These are phyloP conservation scores for Oropetium thomaeum DNA, from an alignment of 176 grass and related monocot genomes.

Conservation along the genomic window DNA sequence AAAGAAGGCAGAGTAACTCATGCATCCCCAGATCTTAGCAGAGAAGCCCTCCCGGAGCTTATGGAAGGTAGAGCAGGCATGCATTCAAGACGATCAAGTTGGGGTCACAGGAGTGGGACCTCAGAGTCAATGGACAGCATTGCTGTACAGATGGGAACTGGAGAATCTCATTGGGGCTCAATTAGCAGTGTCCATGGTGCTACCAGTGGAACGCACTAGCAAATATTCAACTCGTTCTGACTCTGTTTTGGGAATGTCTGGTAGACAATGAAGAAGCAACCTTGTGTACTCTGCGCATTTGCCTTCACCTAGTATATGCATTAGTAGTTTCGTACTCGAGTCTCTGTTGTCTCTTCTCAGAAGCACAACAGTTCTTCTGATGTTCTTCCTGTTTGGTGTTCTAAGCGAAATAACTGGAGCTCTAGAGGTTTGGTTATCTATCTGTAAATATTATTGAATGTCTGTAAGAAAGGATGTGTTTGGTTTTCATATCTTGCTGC, in stretches of 20 bases:
- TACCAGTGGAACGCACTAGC: slow-evolving; percentile 44
- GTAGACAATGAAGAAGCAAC: slow-evolving; percentile 16
- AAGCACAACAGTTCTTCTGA: slow-evolving; percentile 23
- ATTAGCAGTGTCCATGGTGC: slow-evolving; percentile 45
- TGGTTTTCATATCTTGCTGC: slow-evolving; percentile 11
- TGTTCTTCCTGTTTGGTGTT: slow-evolving; percentile 22
- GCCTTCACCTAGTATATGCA: slow-evolving; percentile 14
- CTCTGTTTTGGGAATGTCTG: background rate
- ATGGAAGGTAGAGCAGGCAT: slow-evolving; percentile 45
- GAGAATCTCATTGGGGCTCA: slow-evolving; percentile 43
- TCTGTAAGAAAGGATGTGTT: slow-evolving; percentile 32
- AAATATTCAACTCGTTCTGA: background rate
- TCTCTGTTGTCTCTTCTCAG: background rate
- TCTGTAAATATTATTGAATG: slow-evolving; percentile 35
- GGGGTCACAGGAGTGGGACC: slow-evolving; percentile 62
- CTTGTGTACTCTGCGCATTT: background rate
- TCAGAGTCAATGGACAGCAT: slow-evolving; percentile 52
- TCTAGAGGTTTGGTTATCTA: slow-evolving; percentile 34
- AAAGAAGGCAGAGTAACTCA: slow-evolving; percentile 64
- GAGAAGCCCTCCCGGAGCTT: slow-evolving; percentile 50
- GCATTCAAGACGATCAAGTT: slow-evolving; percentile 66
- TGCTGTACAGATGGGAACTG: slow-evolving; percentile 36
- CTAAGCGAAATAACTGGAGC: slow-evolving; percentile 29
- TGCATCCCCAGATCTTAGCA: slow-evolving; percentile 58
- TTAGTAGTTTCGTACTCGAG: slow-evolving; percentile 5